These are phyloP conservation scores for Xylaria intraflava DNA, from an alignment of 495 filamentous ascomycete genomes.

Conservation along the genomic window DNA sequence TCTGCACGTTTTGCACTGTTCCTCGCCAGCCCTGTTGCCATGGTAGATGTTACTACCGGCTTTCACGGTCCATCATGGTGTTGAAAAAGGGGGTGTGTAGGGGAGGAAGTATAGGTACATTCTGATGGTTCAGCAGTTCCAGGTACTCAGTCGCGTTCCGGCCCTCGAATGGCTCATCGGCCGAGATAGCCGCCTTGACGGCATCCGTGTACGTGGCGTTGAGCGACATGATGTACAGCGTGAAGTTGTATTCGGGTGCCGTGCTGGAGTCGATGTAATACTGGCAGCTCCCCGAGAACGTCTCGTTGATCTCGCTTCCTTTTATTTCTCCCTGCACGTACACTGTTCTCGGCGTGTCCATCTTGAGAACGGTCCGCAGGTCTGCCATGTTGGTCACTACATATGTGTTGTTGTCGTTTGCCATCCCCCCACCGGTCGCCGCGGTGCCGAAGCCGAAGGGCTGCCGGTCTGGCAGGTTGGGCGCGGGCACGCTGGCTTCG, in stretches of 20 bases:
- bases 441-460: constrained; percentile 13
- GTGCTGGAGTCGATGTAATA: constrained; percentile 16
- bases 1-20: constrained; percentile 15
- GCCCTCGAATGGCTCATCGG: constrained; percentile 10
- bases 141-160: constrained; percentile 11
- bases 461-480: constrained; percentile 4
- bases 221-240: constrained; percentile 14
- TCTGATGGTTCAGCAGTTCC: constrained; percentile 12
- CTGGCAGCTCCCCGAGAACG: constrained; percentile 3
- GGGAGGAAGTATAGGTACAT: background rate
- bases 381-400: constrained; percentile 16
- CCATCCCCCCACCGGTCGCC: constrained; percentile 8
- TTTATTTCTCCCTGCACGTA: constrained; percentile 15
- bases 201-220: constrained; percentile 14
- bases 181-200: constrained; percentile 5
- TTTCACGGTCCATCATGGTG: background rate
- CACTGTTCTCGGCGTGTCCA: constrained; percentile 9
- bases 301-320: constrained; percentile 9
- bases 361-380: constrained; percentile 10
- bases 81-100: background rate
- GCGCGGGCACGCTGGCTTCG: background rate
- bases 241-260: constrained; percentile 13
- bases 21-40: constrained; percentile 11
- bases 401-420: constrained; percentile 6
- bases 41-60: background rate